Evolutionary conservation across 192 early-diverging fungal genomes (phyloP).

Genomic region (Coemansia biformis): DNA sequence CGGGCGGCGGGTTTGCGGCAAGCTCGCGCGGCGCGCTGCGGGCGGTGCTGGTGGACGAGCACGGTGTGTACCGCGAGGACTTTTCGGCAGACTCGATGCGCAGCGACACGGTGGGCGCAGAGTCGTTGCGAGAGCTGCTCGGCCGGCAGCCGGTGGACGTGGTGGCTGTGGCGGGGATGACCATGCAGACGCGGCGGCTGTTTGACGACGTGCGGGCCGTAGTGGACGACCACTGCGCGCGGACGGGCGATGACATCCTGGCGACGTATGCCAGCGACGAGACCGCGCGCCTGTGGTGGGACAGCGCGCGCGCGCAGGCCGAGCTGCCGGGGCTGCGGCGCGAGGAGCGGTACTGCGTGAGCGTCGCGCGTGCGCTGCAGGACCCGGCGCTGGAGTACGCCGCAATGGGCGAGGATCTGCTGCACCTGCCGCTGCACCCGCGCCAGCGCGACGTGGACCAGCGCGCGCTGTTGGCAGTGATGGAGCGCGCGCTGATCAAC

Average conservation of each 20-base stretch:
- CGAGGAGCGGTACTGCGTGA: slow-evolving; percentile 81
- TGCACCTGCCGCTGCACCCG: slow-evolving; percentile 69
- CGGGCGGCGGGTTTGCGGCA: slow-evolving; percentile 44
- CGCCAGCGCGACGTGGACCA: slow-evolving; percentile 67
- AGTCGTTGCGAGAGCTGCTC: slow-evolving; percentile 57
- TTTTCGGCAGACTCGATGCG: slow-evolving; percentile 59
- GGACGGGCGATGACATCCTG: slow-evolving; percentile 49
- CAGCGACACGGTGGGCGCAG: slow-evolving; percentile 21
- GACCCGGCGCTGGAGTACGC: slow-evolving; percentile 79
- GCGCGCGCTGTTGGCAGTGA: slow-evolving; percentile 56
- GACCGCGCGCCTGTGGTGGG: slow-evolving; percentile 78
- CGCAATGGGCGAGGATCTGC: slow-evolving; percentile 56
- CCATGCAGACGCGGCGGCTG: slow-evolving; percentile 67
- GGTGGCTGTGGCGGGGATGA: slow-evolving; percentile 77
- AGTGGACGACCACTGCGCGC: slow-evolving; percentile 49
- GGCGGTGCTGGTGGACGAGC: slow-evolving; percentile 68
- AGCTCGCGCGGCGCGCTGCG: slow-evolving; percentile 48
- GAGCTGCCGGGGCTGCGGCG: slow-evolving; percentile 66
- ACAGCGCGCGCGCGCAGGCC: slow-evolving; percentile 61
- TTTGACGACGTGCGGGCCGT: slow-evolving; percentile 60
- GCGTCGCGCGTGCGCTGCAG: slow-evolving; percentile 77
- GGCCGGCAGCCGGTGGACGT: slow-evolving; percentile 64
- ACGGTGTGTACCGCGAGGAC: slow-evolving; percentile 64
- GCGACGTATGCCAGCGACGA: slow-evolving; percentile 84
- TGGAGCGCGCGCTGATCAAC: slow-evolving; percentile 86